Base-by-base conservation (phyloP, 495 filamentous ascomycete species). In the Aspergillus sparsus region DNA sequence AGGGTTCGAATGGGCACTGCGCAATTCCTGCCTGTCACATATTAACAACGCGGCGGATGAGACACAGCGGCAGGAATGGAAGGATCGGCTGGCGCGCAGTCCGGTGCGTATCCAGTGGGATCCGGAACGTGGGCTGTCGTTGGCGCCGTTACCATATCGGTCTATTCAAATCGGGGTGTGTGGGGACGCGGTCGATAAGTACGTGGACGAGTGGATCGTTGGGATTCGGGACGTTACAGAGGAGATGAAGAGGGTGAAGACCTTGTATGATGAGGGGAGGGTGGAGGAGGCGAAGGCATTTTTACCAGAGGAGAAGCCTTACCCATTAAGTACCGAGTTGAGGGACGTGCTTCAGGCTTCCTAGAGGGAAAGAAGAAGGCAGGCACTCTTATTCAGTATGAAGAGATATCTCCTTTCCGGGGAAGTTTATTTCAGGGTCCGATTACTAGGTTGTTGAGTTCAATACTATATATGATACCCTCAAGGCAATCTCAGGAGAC, bases 111-210 rank as follows among this genome's bases (percentile, higher is more conserved):
- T 88, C 7, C 85, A 87, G 69, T 87, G 85, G 85, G 85, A 87
- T 68, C 85, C 85, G 0, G 85, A 87, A 68, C 56, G 85, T 12
- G 67, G 66, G 39, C 66, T 80, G 8, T 50, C 55, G 36, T 35
- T 86, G 21, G 75, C 62, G 13, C 70, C 58, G 61, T 39, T 85
- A 57, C 61, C 57, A 31, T 76, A 83, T 66, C 69, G 85, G 49
- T 83, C 81, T 62, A 80, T 88, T 47, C 85, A 88, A 74, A 80
- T 87, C 62, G 85, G 85, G 16, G 74, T 87, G 41, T 72, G 75
- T n/a, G 68, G 65, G 34, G 67, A 64, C 7, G 58, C 81, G 49
- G 69, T 72, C 11, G 67, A 60, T 61, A 61, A 63, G 57, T 86
- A 79, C 77, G 70, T 74, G 21, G 75, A 79, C 58, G 71, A 82